These are phyloP conservation scores for Kluyveromyces dobzhanskii DNA, from an alignment of 805 yeast genomes.

Conservation along the genomic window DNA sequence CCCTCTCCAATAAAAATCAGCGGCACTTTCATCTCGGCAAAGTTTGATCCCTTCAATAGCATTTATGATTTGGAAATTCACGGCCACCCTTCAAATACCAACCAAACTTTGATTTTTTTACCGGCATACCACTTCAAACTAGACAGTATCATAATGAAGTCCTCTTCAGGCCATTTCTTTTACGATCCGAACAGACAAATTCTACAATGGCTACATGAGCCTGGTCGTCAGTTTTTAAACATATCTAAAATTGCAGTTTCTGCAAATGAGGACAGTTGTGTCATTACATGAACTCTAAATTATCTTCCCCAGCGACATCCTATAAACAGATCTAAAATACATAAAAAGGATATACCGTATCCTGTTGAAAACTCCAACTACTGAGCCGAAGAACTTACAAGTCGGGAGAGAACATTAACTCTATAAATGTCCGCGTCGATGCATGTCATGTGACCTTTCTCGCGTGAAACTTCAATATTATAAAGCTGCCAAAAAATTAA, in stretches of 20 bases:
- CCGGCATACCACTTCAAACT: constrained; percentile 66
- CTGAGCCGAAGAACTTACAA: too few species aligned
- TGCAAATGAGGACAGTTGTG: constrained; percentile 5
- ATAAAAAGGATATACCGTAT: too few species aligned
- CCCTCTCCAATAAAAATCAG: constrained; percentile 62
- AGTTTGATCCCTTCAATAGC: constrained; percentile 47
- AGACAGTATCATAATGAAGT: constrained; percentile 39
- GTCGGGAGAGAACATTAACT: too few species aligned
- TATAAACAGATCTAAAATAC: too few species aligned
- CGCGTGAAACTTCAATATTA: too few species aligned
- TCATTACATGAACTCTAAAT: background rate
- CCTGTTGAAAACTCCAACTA: too few species aligned
- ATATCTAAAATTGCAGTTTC: constrained; percentile 11
- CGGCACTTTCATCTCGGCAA: constrained; percentile 49
- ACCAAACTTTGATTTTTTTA: constrained; percentile 54
- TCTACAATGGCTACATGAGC: constrained; percentile 63
- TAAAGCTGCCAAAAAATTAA: too few species aligned
- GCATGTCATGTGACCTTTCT: too few species aligned
- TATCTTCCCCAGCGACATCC: too few species aligned
- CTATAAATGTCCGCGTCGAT: too few species aligned
- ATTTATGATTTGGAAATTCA: constrained; percentile 42
- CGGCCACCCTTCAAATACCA: constrained; percentile 14
- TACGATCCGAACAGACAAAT: constrained; percentile 45
- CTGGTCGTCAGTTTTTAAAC: constrained; percentile 32
- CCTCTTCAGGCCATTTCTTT: constrained; percentile 49